A percentile compares a stretch with the other conserved stretches of the same genome.
phyloP scores from a whole-genome alignment of 108 stramenopile species.

The Craspedostauros australis region DNA sequence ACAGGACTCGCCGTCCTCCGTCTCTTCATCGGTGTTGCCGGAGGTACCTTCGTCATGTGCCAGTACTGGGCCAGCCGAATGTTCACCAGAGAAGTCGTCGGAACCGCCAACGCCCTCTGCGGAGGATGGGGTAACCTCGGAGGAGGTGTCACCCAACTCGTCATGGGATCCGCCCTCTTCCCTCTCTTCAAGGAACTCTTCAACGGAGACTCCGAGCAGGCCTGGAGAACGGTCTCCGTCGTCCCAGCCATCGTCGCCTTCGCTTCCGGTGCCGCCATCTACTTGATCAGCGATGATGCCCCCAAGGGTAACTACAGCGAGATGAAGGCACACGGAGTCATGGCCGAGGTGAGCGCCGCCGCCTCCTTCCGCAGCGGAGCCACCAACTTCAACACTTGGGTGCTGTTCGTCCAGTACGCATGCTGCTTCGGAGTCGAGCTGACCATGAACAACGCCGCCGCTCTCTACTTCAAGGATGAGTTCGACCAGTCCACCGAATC shows the following conservation, averaged over 20 bases:
- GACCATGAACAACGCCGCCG: constrained; percentile 87
- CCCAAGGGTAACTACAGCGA: constrained; percentile 87
- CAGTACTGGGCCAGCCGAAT: constrained; percentile 88
- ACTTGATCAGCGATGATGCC: constrained; percentile 64
- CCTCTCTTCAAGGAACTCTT: constrained; percentile 61
- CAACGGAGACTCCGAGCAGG: constrained; percentile 59
- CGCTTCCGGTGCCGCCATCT: constrained; percentile 39
- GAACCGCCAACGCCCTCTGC: constrained; percentile 83
- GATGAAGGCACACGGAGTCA: constrained; percentile 67
- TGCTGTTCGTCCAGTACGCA: constrained; percentile 84
- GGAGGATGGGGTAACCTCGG: constrained; percentile 93
- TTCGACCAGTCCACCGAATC: constrained; percentile 60
- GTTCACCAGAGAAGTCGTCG: constrained; percentile 85
- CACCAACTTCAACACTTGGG: constrained; percentile 83
- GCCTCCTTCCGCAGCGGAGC: constrained; percentile 61
- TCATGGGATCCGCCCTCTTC: constrained; percentile 70
- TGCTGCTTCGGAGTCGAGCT: constrained; percentile 92
- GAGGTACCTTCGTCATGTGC: constrained; percentile 84
- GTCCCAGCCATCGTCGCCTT: constrained; percentile 71
- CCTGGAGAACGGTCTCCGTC: constrained; percentile 79
- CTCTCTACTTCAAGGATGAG: constrained; percentile 73
- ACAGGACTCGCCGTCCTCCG: constrained; percentile 57
- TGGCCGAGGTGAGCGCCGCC: constrained; percentile 64
- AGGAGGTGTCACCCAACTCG: constrained; percentile 77
- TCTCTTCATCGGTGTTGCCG: constrained; percentile 79